Conservation (phyloP, 768 basidiomycete genomes). For the Coprinopsis sp. region DNA sequence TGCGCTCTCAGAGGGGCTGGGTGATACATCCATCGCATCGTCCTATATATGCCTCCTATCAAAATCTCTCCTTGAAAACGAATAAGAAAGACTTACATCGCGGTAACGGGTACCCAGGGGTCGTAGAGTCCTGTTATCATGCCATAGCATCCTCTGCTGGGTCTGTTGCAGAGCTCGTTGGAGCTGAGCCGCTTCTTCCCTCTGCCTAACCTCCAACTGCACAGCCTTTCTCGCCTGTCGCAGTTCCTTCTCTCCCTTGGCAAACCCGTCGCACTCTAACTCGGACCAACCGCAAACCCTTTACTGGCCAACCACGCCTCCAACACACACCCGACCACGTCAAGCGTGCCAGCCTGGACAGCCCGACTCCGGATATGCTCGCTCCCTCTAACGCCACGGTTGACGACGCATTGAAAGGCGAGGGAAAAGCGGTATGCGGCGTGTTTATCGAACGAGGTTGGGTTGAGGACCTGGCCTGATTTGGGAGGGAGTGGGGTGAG, state of each 20-base stretch:
- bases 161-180: conserved; percentile 50
- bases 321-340: conserved; percentile 89
- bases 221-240: conserved; percentile 58
- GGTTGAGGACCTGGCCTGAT: conserved; percentile 58
- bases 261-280: conserved; percentile 67
- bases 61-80: conserved; percentile 8
- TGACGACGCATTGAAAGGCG: conserved; percentile 95
- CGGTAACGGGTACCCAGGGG: conserved; percentile 2
- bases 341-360: conserved; percentile 90
- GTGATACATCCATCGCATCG: conserved; percentile 28
- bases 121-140: background rate
- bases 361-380: conserved; percentile 89
- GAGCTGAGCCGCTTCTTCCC: conserved; percentile 56
- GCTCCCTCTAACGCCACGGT: conserved; percentile 93
- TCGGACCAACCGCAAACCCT: conserved; percentile 83
- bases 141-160: conserved; percentile 23
- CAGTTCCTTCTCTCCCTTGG: conserved; percentile 73
- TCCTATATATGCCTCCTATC: conserved; percentile 17
- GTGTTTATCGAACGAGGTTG: conserved; percentile 69
- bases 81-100: conserved; percentile 13
- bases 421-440: conserved; percentile 86
- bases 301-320: conserved; percentile 90
- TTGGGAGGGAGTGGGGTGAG: conserved; percentile 65
- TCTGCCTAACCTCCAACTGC: conserved; percentile 49
- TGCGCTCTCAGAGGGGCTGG: conserved; percentile 4